Percentiles rank a stretch among this genome's conserved stretches.
Evolutionary conservation across 805 yeast species (phyloP).

Genomic region (Lachancea nothofagi): DNA sequence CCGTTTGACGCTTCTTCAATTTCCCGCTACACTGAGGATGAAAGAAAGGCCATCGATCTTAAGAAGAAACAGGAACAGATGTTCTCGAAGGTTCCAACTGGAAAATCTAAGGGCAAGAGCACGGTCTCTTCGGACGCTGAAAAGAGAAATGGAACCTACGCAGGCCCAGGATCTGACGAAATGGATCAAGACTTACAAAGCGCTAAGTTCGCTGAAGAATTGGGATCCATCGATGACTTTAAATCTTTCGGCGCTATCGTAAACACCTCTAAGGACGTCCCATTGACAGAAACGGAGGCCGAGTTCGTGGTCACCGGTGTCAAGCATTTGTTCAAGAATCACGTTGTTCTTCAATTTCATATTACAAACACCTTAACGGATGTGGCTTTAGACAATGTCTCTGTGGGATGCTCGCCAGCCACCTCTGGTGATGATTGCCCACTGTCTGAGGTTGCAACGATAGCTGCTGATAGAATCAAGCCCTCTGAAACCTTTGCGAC

Average conservation of each 20-base stretch:
- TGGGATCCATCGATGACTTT: slow-evolving; percentile 68
- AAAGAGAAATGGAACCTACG: slow-evolving; percentile 21
- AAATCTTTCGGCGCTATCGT: slow-evolving; percentile 66
- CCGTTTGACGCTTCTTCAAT: slow-evolving; percentile 71
- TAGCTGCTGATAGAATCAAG: slow-evolving; percentile 64
- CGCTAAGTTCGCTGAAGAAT: slow-evolving; percentile 65
- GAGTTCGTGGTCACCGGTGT: slow-evolving; percentile 84
- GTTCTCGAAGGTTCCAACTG: slow-evolving; percentile 31
- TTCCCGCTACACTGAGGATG: slow-evolving; percentile 62
- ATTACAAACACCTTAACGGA: slow-evolving; percentile 80
- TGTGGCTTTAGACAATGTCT: slow-evolving; percentile 68
- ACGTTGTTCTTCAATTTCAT: slow-evolving; percentile 74
- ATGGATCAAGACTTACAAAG: slow-evolving; percentile 38
- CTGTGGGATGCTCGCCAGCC: slow-evolving; percentile 63
- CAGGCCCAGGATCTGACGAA: slow-evolving; percentile 28
- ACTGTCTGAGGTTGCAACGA: slow-evolving; percentile 57
- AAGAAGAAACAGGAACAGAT: slow-evolving; percentile 42
- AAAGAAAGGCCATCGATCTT: slow-evolving; percentile 58
- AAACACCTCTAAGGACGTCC: slow-evolving; percentile 58
- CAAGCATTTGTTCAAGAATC: slow-evolving; percentile 73
- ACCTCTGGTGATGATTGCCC: slow-evolving; percentile 35
- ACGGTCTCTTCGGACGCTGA: slow-evolving; percentile 20
- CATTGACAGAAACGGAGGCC: slow-evolving; percentile 85
- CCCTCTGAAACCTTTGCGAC: slow-evolving; percentile 71
- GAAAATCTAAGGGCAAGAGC: slow-evolving; percentile 14